A percentile compares a stretch with the other conserved stretches of the same genome.
These are phyloP conservation scores for Globomyces pollinis-pini DNA, from an alignment of 192 early-diverging fungal species.

Conservation along the genomic window DNA sequence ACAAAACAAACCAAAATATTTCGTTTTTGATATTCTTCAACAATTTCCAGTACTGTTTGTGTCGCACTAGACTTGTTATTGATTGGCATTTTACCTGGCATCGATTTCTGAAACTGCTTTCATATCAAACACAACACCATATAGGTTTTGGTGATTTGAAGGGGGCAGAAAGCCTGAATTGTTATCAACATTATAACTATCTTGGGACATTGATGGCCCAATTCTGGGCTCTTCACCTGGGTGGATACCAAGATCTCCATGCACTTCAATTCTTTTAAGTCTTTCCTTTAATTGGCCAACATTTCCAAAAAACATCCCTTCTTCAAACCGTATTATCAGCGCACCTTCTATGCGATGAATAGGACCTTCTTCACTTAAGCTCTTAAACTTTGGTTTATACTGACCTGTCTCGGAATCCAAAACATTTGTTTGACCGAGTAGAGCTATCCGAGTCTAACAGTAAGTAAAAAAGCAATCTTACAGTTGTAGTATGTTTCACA, in stretches of 20 bases:
- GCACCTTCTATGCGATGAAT: constrained; percentile 75
- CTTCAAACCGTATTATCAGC: constrained; percentile 84
- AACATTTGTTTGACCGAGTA: constrained; percentile 34
- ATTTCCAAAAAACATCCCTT: constrained; percentile 96
- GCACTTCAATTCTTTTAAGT: constrained; percentile 83
- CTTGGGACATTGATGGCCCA: neutral
- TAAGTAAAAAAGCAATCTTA: constrained; percentile 14
- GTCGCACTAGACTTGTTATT: constrained; percentile 48
- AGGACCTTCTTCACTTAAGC: constrained; percentile 28
- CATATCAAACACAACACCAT: constrained; percentile 83
- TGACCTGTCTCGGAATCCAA: constrained; percentile 29
- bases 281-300: constrained; percentile 93
- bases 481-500: constrained; percentile 79
- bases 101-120: constrained; percentile 82
- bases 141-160: neutral
- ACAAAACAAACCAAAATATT: constrained; percentile 87
- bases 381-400: constrained; percentile 58
- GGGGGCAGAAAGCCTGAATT: neutral
- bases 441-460: constrained; percentile 34
- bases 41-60: constrained; percentile 83
- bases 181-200: neutral
- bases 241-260: constrained; percentile 90
- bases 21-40: constrained; percentile 73
- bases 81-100: constrained; percentile 56
- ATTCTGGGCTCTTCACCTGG: constrained; percentile 78